Base-by-base conservation (phyloP, 129 eudicot species). In the Rutidosis leptorrhynchoides region DNA sequence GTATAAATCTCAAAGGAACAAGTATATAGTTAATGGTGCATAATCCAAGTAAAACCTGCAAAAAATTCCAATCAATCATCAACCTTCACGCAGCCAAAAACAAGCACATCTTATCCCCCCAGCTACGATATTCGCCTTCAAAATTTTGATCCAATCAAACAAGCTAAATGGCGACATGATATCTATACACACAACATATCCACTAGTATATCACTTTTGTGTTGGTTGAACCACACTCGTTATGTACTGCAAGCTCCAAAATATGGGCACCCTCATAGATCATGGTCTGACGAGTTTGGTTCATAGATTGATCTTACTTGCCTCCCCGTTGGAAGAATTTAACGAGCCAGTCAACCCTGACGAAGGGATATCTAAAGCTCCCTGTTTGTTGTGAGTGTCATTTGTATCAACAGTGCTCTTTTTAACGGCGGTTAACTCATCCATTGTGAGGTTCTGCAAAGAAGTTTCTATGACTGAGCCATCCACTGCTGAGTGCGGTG, bases 151-250 rank as follows among this genome's bases (percentile, higher is more conserved):
- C n/a, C n/a, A n/a, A n/a, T n/a, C n/a, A n/a, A n/a, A n/a, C n/a
- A 67, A 42, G 35, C 68, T 45, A 60, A 71, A 29, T 21, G 52
- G 52, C 53, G 32, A 6, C 48, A 51, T 22, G 26, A 55, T 46
- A 65, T 64, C 72, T 73, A 73, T 65, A 64, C 78, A 73, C 42
- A 54, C 64, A 68, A 33, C 72, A 23, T 35, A 57, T 20, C 43
- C 64, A 53, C n/a, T 49, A 32, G 29, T 27, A 69, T 35, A 14
- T 55, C 54, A 24, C 64, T 35, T 24, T 24, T 56, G 43, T 48
- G 32, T 37, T n/a, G n/a, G n/a, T n/a, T 33, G 43, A 65, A 56
- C 66, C 26, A 21, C 14, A 21, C 64, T 35, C 60, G 40, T 63
- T 57, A 73, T 76, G 67, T 62, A 53, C 62, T 46, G 46, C 2